Percentiles rank a stretch among this genome's conserved stretches.
Conservation (phyloP, 352 stramenopile species). For the Phytopythium cucurbitacearum region DNA sequence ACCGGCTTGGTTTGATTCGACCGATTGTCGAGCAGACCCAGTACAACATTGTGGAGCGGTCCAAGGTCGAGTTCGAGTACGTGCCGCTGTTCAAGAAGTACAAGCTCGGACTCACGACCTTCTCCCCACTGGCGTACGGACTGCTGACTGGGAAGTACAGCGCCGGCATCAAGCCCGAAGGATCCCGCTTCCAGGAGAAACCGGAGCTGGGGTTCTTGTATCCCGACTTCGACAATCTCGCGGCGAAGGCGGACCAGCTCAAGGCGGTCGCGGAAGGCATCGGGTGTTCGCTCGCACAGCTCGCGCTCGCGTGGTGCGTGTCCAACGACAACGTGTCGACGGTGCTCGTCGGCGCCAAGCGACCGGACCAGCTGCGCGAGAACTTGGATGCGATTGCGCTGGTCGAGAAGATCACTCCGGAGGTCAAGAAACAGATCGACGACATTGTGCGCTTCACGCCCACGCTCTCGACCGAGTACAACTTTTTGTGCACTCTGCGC, state of each 20-base stretch:
- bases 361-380: constrained; percentile 34
- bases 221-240: constrained; percentile 9
- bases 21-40: constrained; percentile 45
- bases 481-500: no score
- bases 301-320: constrained; percentile 54
- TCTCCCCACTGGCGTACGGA: constrained; percentile 23
- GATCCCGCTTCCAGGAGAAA: constrained; percentile 10
- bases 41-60: constrained; percentile 58
- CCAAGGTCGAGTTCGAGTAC: constrained; percentile 52
- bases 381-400: constrained; percentile 47
- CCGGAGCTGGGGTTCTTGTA: no score
- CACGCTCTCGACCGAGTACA: no score
- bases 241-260: constrained; percentile 23
- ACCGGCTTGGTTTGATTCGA: constrained; percentile 32
- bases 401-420: constrained; percentile 34
- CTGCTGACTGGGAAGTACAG: constrained; percentile 59
- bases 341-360: constrained; percentile 50
- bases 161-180: constrained; percentile 20
- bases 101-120: constrained; percentile 27
- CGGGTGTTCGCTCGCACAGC: constrained; percentile 27
- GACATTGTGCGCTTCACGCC: neutral
- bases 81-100: constrained; percentile 33
- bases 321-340: constrained; percentile 49
- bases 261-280: constrained; percentile 34
- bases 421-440: constrained; percentile 50